Evolutionary conservation across 176 grass and related monocot genomes (phyloP).

Genomic region (Neostapfia colusana): DNA sequence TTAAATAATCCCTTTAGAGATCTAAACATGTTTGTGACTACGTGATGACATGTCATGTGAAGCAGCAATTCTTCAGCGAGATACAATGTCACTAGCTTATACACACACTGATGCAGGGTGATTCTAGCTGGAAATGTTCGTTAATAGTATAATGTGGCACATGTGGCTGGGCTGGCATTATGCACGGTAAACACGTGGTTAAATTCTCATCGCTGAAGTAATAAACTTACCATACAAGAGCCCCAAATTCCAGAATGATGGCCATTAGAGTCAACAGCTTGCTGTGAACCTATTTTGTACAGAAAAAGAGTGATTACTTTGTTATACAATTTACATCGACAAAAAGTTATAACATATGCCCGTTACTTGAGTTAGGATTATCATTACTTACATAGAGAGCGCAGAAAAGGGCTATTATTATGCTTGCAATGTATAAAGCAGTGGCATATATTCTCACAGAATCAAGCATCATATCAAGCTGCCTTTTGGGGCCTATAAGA

Average conservation of each 20-base stretch:
- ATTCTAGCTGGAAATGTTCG: background rate
- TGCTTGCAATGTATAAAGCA: constrained; percentile 90
- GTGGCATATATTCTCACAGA: constrained; percentile 97
- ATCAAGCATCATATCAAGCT: constrained; percentile 99
- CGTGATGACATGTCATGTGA: background rate
- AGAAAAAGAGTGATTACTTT: constrained; percentile 7
- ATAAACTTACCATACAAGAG: constrained; percentile 80
- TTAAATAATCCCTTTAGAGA: constrained; percentile 19
- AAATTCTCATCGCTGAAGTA: background rate
- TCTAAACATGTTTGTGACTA: background rate
- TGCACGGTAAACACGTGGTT: constrained; percentile 1
- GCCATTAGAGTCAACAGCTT: constrained; percentile 93
- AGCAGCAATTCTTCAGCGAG: background rate
- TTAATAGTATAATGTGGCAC: background rate
- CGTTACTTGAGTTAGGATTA: background rate
- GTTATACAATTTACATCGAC: background rate
- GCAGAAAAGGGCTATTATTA: constrained; percentile 85
- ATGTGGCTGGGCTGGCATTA: background rate
- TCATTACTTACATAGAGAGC: constrained; percentile 79
- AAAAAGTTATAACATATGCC: constrained; percentile 32
- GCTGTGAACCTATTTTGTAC: constrained; percentile 70
- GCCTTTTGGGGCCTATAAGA: constrained; percentile 94
- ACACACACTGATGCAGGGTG: too few relatives aligned
- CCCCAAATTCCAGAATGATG: constrained; percentile 88
- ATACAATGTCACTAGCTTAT: background rate